Base-by-base conservation (phyloP, 192 early-diverging fungal species). In the Physocladia obscura region DNA sequence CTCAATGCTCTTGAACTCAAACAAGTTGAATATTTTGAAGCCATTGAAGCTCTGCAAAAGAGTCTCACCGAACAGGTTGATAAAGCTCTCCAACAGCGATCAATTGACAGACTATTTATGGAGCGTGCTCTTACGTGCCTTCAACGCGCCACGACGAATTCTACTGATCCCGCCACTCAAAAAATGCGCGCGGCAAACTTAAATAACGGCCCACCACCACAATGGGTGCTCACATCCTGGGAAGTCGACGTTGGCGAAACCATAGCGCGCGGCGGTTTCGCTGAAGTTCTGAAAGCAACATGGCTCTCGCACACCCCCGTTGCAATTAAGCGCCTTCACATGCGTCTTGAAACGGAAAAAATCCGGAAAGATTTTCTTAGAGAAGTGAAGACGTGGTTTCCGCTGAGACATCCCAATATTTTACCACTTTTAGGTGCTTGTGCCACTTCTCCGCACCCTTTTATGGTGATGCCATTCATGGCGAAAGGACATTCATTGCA, bases 391-490 rank as follows among this genome's bases (percentile, higher is more conserved):
- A 54, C 57, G n/a, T 80, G 79, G 79, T 65, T 49, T 44, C 58
- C 60, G 32, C 62, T 80, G 26, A 27, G 71, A 34, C 81, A 82
- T 51, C 81, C 68, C 1, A 55, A 82, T 61, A 69, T 82, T 15
- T 49, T 82, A 3, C 67, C 67, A 13, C 62, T 82, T 34, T 62
- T 79, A 6, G 81, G 78, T 3, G 81, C 78, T 1, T 82, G 75
- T 62, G 59, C 63, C 4, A 65, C 57, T 4, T 59, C 76, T 32
- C 69, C 75, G 22, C 24, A 51, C 39, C 81, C 81, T 2, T 82
- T 82, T 40, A 71, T 82, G 74, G 67, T 82, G 24, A 65, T 51
- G 47, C 77, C 72, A 2, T 81, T 74, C 56, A 70, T 77, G 69
- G 17, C 59, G 40, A 40, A 49, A 24, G 81, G 81, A 19, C 50